phyloP scores from a whole-genome alignment of 2,329 filamentous ascomycete genomes.

The Aureobasidium vineae region DNA sequence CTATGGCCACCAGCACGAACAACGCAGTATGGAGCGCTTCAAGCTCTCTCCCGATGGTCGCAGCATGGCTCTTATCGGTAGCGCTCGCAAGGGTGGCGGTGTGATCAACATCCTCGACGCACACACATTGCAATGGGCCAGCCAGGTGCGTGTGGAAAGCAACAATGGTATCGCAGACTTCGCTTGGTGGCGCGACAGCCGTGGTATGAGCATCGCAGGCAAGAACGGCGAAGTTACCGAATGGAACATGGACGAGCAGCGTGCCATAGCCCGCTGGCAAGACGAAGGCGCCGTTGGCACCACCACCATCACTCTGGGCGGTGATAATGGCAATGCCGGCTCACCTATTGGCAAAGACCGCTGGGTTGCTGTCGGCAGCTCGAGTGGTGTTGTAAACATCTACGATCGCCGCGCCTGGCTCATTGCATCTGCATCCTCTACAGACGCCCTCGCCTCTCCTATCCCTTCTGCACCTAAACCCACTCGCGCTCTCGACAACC shows the following conservation, averaged over 20 bases:
- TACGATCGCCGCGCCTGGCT: constrained; percentile 75
- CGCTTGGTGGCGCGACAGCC: constrained; percentile 84
- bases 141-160: constrained; percentile 77
- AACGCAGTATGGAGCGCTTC: constrained; percentile 88
- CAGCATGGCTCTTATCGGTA: constrained; percentile 80
- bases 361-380: constrained; percentile 86
- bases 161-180: constrained; percentile 85
- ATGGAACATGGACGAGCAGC: constrained; percentile 68
- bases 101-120: constrained; percentile 82
- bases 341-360: constrained; percentile 68
- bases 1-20: constrained; percentile 73
- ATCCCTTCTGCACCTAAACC: constrained; percentile 70
- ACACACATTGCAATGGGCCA: constrained; percentile 80
- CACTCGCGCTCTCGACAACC: constrained; percentile 71
- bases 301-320: constrained; percentile 77
- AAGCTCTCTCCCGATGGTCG: constrained; percentile 81
- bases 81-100: constrained; percentile 80
- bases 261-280: constrained; percentile 77
- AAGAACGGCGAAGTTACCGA: constrained; percentile 89
- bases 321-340: constrained; percentile 53
- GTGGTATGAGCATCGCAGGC: constrained; percentile 77
- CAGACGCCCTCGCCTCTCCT: constrained; percentile 28
- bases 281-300: constrained; percentile 88
- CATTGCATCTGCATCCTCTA: constrained; percentile 25
- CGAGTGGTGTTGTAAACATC: constrained; percentile 85